Conservation (phyloP, 1,139 yeast genomes). For the Candida glucosophila region DNA sequence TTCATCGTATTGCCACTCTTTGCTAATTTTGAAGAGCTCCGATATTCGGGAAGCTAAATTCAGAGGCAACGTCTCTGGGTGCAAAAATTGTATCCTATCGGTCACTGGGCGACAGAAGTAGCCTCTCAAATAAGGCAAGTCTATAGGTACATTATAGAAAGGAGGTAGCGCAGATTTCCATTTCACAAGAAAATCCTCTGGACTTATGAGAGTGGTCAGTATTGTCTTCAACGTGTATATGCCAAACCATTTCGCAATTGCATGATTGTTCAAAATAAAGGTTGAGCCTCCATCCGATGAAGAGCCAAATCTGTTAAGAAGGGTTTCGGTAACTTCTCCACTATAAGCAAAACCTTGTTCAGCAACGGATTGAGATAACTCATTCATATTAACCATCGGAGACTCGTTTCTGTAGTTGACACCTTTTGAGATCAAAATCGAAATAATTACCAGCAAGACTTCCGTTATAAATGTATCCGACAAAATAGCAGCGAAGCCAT, state of each 20-base stretch:
- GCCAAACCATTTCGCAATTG: conserved; percentile 55
- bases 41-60: conserved; percentile 51
- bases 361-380: conserved; percentile 11
- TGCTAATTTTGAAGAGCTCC: conserved; percentile 50
- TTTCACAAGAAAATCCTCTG: conserved; percentile 44
- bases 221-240: conserved; percentile 35
- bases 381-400: conserved; percentile 13
- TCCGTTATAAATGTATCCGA: conserved; percentile 17
- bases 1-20: conserved; percentile 66
- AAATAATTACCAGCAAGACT: conserved; percentile 34
- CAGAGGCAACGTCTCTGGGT: conserved; percentile 25
- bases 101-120: conserved; percentile 39
- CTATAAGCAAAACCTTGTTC: conserved; percentile 11
- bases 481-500: conserved; percentile 22
- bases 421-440: conserved; percentile 40
- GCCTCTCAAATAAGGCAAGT: conserved; percentile 45
- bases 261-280: conserved; percentile 28
- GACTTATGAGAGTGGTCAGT: conserved; percentile 18
- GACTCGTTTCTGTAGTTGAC: conserved; percentile 14
- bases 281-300: conserved; percentile 5
- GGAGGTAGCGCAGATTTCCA: conserved; percentile 67
- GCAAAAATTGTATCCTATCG: conserved; percentile 43
- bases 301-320: conserved; percentile 38
- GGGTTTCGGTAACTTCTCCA: conserved; percentile 32
- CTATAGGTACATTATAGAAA: conserved; percentile 49